Conservation (phyloP, 768 basidiomycete genomes). For the Tubosaeta sp. region DNA sequence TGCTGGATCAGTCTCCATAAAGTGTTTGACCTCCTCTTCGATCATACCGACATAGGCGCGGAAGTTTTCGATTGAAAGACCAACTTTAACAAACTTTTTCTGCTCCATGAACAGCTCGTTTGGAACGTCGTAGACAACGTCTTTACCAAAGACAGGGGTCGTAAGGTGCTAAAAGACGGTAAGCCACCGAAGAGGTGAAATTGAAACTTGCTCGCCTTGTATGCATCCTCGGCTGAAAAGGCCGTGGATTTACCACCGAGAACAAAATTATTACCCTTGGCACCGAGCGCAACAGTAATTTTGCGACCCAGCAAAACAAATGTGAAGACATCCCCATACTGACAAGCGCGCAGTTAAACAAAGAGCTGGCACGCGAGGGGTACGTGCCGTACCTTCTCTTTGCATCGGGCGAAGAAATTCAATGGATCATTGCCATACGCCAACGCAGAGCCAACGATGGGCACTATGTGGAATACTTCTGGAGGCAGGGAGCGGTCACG, state of each 20-base stretch:
- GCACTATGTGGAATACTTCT: slow-evolving; percentile 89
- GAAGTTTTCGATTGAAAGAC: slow-evolving; percentile 89
- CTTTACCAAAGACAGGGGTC: slow-evolving; percentile 94
- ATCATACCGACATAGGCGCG: slow-evolving; percentile 80
- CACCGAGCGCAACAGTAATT: slow-evolving; percentile 86
- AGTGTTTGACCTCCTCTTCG: slow-evolving; percentile 69
- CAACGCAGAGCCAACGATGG: slow-evolving; percentile 85
- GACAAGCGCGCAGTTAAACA: neutral
- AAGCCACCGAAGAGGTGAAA: neutral
- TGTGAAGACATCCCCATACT: slow-evolving; percentile 98
- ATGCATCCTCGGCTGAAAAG: slow-evolving; percentile 95
- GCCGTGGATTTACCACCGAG: slow-evolving; percentile 90
- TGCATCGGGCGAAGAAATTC: slow-evolving; percentile 76
- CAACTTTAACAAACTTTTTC: slow-evolving; percentile 97
- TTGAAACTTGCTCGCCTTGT: slow-evolving; percentile 57
- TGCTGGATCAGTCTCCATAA: slow-evolving; percentile 58
- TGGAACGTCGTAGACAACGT: slow-evolving; percentile 95
- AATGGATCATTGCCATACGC: slow-evolving; percentile 91
- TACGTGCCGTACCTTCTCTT: slow-evolving; percentile 62
- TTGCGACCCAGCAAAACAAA: slow-evolving; percentile 87
- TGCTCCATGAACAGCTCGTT: slow-evolving; percentile 98
- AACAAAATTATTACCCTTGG: slow-evolving; percentile 91
- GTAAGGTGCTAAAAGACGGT: slow-evolving; percentile 65
- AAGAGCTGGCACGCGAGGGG: neutral
- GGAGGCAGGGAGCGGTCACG: slow-evolving; percentile 75